Percentiles rank a stretch among this genome's conserved stretches.
phyloP scores from a whole-genome alignment of 129 eudicot species.

The Saussurea involucrata region DNA sequence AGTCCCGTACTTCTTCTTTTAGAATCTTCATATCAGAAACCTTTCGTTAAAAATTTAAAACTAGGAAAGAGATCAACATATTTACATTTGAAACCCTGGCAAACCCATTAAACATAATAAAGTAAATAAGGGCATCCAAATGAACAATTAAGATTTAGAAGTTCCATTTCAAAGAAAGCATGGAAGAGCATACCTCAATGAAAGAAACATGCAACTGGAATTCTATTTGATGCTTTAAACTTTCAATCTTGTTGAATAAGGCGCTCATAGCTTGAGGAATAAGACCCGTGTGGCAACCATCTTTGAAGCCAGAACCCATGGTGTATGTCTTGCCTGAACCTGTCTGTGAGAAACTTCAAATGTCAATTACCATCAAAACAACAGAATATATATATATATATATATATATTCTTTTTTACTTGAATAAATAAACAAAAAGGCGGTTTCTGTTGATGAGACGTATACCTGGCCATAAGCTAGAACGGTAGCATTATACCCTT shows the following conservation, averaged over 20 bases:
- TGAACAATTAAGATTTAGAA: too few species aligned
- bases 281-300: constrained; percentile 67
- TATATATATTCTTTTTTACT: too few species aligned
- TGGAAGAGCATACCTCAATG: constrained; percentile 61
- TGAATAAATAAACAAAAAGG: neutral
- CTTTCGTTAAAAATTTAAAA: constrained; percentile 12
- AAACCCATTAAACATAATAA: too few species aligned
- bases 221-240: constrained; percentile 65
- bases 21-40: constrained; percentile 55
- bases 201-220: constrained; percentile 91
- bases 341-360: constrained; percentile 56
- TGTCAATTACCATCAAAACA: constrained; percentile 16
- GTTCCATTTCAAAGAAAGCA: neutral
- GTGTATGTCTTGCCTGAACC: constrained; percentile 99
- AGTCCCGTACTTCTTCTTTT: constrained; percentile 97
- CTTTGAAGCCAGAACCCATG: constrained; percentile 87
- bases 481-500: constrained; percentile 98
- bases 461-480: constrained; percentile 97
- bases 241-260: constrained; percentile 80
- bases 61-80: neutral
- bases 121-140: too few species aligned
- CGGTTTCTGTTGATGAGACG: constrained; percentile 1
- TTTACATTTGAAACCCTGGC: neutral
- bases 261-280: constrained; percentile 90
- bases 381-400: neutral